Base-by-base conservation (phyloP, 164 flowering plant genomes). In the Annona cherimola region DNA sequence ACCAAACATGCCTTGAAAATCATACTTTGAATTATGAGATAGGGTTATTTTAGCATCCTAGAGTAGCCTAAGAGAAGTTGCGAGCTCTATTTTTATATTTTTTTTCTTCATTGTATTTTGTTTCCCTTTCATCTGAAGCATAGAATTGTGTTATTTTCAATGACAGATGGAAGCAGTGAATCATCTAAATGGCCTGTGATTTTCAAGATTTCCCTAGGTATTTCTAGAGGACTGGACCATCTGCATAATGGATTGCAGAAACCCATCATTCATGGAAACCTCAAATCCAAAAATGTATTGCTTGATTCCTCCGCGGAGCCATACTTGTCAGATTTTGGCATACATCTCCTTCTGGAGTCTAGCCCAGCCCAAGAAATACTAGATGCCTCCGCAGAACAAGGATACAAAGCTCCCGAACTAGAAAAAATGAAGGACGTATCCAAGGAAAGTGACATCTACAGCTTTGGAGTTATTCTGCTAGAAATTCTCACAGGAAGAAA, bases 381-480 rank as follows among this genome's bases (percentile, higher is more conserved):
- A 12, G 94, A 93, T 76, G 76, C 81, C 46, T 86, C 85, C 6
- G 89, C 92, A 63, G 80, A 78, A 68, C 79, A 90, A 76, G 98
- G 98, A 4, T 93, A 96, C 76, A 93, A 85, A 78, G 94, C 99
- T 16, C 96, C 98, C 3, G 97, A 96, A 78, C 89, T 93, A 70
- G 87, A 88, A 77, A 96, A 96, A 79, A 96, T 96, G 90, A 89
- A 80, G 80, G 99, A 95, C 44, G 93, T 77, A 14, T 79, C 76
- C 66, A 78, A 75, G 73, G 85, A 86, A 76, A 86, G 86, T 60
- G 99, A 96, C 76, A 79, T 93, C 2, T 93, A 88, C 85, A 84
- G 94, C 77, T 85, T 93, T 62, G 99, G 99, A 14, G 84, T 96
- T 3, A 85, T 96, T 61, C 81, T 91, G 16, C 90, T 96, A 4